These are phyloP conservation scores for Arthrinium phaeospermum DNA, from an alignment of 2,329 filamentous ascomycete species.

Conservation along the genomic window DNA sequence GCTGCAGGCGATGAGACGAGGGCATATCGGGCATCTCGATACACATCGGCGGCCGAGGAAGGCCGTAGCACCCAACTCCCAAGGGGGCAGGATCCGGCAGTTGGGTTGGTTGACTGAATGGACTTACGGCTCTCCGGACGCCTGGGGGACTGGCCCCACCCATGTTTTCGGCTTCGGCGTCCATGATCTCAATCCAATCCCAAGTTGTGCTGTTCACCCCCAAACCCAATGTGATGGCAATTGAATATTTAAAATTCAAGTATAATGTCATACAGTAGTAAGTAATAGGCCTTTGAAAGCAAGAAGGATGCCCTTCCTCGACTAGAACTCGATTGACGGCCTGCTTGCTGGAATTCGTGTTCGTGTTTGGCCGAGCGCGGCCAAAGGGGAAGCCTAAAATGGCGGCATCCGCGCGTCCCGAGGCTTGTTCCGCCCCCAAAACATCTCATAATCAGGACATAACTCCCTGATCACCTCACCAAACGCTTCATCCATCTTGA, in stretches of 20 bases:
- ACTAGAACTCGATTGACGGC: neutral
- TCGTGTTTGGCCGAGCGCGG: constrained; percentile 6
- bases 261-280: neutral
- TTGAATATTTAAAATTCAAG: neutral
- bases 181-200: neutral
- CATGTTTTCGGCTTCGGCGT: neutral
- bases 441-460: constrained; percentile 2
- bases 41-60: neutral
- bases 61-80: neutral
- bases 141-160: constrained; percentile 16
- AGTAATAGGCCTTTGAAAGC: neutral
- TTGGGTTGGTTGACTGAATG: neutral
- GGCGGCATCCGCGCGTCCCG: neutral
- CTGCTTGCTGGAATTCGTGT: neutral
- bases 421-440: neutral
- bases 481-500: neutral
- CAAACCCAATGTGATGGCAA: neutral
- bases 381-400: constrained; percentile 13
- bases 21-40: neutral
- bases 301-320: neutral
- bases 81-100: neutral
- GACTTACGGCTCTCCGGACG: constrained; percentile 18
- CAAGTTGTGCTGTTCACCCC: neutral
- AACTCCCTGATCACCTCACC: neutral
- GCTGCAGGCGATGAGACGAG: neutral